Conservation (phyloP, 768 basidiomycete genomes). For the Lactarius akahatsu region DNA sequence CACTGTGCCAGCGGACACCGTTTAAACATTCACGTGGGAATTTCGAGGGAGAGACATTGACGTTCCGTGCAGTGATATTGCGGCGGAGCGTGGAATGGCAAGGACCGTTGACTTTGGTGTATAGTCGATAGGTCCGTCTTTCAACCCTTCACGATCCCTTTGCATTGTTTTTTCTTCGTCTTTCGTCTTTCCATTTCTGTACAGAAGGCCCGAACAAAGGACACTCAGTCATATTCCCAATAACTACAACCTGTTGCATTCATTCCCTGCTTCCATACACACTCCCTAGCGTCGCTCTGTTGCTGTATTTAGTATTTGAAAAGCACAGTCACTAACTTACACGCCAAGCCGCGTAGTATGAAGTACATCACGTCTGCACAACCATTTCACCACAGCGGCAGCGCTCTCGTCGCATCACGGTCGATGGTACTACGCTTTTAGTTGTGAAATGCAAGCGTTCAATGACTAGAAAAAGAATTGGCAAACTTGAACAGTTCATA, state of each 20-base stretch:
- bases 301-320: too few relatives aligned
- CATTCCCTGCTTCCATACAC: not conserved
- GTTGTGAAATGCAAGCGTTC: too few relatives aligned
- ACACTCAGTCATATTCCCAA: not conserved
- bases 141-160: too few relatives aligned
- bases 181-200: not conserved
- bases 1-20: conserved; percentile 6
- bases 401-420: not conserved
- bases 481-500: too few relatives aligned
- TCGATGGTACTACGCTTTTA: not conserved
- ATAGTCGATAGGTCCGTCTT: not conserved
- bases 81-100: too few relatives aligned
- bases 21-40: not conserved
- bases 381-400: not conserved
- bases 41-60: not conserved
- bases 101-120: not conserved
- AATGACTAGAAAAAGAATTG: too few relatives aligned
- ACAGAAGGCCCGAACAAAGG: not conserved
- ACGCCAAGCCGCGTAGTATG: not conserved
- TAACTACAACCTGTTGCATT: too few relatives aligned
- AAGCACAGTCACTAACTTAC: too few relatives aligned
- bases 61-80: not conserved
- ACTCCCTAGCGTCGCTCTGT: too few relatives aligned
- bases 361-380: not conserved
- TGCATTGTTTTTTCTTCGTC: too few relatives aligned